Evolutionary conservation across 2,329 filamentous ascomycete species (phyloP).

Genomic region (Orbilia blumenaviensis): DNA sequence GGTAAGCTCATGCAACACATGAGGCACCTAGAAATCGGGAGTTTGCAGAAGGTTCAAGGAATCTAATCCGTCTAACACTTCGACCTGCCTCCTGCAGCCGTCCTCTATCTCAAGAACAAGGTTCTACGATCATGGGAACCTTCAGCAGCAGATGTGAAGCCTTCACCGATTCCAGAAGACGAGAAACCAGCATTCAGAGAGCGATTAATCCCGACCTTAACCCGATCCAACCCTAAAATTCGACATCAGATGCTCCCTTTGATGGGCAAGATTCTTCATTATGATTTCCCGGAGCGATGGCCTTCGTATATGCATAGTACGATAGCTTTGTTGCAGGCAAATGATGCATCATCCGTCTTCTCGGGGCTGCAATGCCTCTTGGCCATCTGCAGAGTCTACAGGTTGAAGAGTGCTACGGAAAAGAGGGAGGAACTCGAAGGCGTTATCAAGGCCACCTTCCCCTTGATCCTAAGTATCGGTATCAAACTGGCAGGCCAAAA

Average conservation of each 20-base stretch:
- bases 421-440: constrained; percentile 86
- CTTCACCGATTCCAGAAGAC: constrained; percentile 81
- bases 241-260: constrained; percentile 93
- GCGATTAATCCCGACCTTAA: constrained; percentile 87
- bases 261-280: constrained; percentile 93
- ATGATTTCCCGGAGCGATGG: constrained; percentile 94
- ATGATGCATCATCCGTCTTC: constrained; percentile 85
- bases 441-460: constrained; percentile 91
- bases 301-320: constrained; percentile 94
- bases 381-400: constrained; percentile 92
- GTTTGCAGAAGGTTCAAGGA: background rate
- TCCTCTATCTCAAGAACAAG: constrained; percentile 97
- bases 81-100: constrained; percentile 68
- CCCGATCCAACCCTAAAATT: constrained; percentile 78
- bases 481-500: constrained; percentile 88
- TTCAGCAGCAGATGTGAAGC: constrained; percentile 73
- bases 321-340: constrained; percentile 83
- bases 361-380: constrained; percentile 93
- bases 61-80: constrained; percentile 35
- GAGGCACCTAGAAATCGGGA: background rate
- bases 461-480: constrained; percentile 84
- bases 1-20: constrained; percentile 69
- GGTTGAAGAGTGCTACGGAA: constrained; percentile 87
- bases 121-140: constrained; percentile 90
- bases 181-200: constrained; percentile 89